Evolutionary conservation across 2,329 filamentous ascomycete genomes (phyloP).

Genomic region (Cytospora paraplurivora): DNA sequence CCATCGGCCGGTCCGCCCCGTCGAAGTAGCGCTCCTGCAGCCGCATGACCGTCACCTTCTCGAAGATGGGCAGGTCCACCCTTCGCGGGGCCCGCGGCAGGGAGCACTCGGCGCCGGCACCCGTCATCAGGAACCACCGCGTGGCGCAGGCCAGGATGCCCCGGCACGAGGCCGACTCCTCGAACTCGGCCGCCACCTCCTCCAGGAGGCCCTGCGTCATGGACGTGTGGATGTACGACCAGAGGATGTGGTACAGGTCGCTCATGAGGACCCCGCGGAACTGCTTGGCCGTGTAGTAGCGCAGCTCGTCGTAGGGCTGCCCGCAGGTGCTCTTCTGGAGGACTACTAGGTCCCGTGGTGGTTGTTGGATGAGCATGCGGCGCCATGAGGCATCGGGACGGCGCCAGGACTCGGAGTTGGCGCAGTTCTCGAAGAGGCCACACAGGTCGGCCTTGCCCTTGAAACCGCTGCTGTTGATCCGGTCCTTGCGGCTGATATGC

Average conservation of each 20-base stretch:
- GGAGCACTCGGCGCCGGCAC: background rate
- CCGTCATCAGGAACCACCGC: background rate
- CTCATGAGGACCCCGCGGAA: background rate
- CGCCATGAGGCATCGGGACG: conserved; percentile 2
- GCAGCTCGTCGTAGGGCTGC: background rate
- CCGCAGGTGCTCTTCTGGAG: background rate
- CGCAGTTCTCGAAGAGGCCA: background rate
- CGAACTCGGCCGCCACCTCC: conserved; percentile 4
- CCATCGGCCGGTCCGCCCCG: background rate
- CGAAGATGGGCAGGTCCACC: background rate
- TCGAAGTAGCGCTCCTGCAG: background rate
- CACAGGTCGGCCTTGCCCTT: conserved; percentile 2
- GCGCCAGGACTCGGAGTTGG: background rate
- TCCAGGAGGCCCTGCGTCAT: background rate
- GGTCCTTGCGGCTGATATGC: background rate
- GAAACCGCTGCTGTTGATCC: background rate
- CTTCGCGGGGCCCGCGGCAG: background rate
- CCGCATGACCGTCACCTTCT: background rate
- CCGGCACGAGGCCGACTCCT: background rate
- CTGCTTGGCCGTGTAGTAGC: background rate
- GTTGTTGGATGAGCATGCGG: conserved; percentile 3
- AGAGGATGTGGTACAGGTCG: conserved; percentile 1
- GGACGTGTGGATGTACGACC: background rate
- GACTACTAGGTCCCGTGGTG: background rate
- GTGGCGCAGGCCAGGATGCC: background rate